Conservation (phyloP, 164 flowering plant genomes). For the Magnolia kwangsiensis region DNA sequence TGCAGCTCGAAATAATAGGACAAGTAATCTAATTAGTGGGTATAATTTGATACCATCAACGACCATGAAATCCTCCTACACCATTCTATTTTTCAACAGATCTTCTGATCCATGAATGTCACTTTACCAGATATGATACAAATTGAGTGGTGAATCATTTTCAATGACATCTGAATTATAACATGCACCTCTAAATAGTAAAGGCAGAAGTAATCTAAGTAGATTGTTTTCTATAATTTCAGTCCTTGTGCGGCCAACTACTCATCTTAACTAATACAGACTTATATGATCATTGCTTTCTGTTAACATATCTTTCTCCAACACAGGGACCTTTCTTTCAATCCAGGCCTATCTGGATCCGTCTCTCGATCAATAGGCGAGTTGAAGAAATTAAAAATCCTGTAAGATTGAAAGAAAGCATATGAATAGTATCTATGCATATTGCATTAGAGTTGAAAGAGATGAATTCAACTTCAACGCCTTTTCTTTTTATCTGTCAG, state of each 20-base stretch:
- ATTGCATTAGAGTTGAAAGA: not conserved
- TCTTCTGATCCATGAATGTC: not conserved
- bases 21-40: not conserved
- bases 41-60: not conserved
- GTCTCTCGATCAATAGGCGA: slow-evolving; percentile 60
- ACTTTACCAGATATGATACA: not conserved
- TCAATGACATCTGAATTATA: not conserved
- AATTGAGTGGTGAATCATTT: not conserved
- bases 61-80: not conserved
- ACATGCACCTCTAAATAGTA: not conserved
- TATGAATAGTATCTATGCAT: not conserved
- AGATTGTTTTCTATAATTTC: not conserved
- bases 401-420: slow-evolving; percentile 44
- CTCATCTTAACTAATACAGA: not conserved
- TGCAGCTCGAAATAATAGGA: not conserved
- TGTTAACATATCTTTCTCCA: not conserved
- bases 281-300: not conserved
- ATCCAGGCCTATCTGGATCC: slow-evolving; percentile 60
- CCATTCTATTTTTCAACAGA: not conserved
- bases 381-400: slow-evolving; percentile 49
- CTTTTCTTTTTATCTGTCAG: slow-evolving; percentile 30
- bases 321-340: slow-evolving; percentile 78
- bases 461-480: not conserved
- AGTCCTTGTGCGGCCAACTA: not conserved
- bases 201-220: not conserved